Conservation (phyloP, 2,329 filamentous ascomycete genomes). For the Eutypa lata region DNA sequence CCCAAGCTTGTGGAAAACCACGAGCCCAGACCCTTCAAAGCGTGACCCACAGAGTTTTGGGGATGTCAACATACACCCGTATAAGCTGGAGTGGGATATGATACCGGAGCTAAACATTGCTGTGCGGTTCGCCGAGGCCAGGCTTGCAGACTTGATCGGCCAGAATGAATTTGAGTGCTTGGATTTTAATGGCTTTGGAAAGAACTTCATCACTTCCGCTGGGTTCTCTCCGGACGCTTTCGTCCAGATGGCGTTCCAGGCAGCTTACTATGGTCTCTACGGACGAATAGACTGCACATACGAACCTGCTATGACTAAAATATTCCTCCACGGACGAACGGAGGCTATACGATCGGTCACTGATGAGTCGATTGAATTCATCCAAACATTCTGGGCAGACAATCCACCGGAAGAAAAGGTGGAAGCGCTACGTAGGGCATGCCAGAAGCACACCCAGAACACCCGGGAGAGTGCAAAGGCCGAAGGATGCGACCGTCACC, state of each 20-base stretch:
- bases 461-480: conserved; percentile 87
- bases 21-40: conserved; percentile 88
- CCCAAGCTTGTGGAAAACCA: conserved; percentile 86
- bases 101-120: conserved; percentile 85
- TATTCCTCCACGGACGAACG: conserved; percentile 87
- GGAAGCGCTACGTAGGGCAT: conserved; percentile 78
- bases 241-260: conserved; percentile 98
- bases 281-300: conserved; percentile 93
- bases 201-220: conserved; percentile 97
- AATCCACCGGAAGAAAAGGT: conserved; percentile 80
- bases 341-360: conserved; percentile 90
- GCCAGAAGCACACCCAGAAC: conserved; percentile 73
- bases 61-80: conserved; percentile 87
- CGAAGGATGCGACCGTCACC: conserved; percentile 85
- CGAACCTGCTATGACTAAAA: conserved; percentile 97
- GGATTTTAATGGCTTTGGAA: conserved; percentile 85
- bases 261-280: conserved; percentile 95
- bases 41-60: conserved; percentile 88
- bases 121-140: conserved; percentile 90
- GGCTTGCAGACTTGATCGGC: conserved; percentile 88
- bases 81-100: conserved; percentile 98
- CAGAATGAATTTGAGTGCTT: conserved; percentile 95
- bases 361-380: conserved; percentile 78
- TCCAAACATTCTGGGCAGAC: conserved; percentile 93
- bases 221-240: conserved; percentile 97